A percentile compares a stretch with the other conserved stretches of the same genome.
phyloP scores from a whole-genome alignment of 2,329 filamentous ascomycete species.

The Verticillium isaacii region DNA sequence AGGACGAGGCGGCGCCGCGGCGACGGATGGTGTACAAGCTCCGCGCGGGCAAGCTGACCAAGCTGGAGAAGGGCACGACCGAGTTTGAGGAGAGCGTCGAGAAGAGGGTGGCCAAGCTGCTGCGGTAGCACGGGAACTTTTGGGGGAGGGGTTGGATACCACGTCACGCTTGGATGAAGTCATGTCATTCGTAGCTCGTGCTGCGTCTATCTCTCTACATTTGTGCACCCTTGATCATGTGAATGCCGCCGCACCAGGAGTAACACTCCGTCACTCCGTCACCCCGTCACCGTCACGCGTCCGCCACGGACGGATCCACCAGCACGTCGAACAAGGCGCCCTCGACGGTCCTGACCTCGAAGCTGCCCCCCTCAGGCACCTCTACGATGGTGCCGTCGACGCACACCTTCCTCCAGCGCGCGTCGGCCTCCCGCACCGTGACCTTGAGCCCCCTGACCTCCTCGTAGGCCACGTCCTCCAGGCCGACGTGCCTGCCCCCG shows the following conservation, averaged over 20 bases:
- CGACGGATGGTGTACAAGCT: constrained; percentile 57
- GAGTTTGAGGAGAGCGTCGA: constrained; percentile 62
- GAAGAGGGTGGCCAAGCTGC: constrained; percentile 47
- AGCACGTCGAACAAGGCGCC: constrained; percentile 38
- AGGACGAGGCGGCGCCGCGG: constrained; percentile 37
- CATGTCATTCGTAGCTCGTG: not conserved
- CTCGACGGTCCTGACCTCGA: constrained; percentile 55
- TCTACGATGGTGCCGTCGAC: constrained; percentile 87
- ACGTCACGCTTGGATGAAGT: not conserved
- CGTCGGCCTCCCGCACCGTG: constrained; percentile 61
- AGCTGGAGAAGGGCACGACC: constrained; percentile 55
- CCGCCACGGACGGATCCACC: constrained; percentile 22
- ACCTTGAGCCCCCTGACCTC: constrained; percentile 64
- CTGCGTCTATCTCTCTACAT: not conserved
- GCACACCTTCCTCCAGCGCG: constrained; percentile 78
- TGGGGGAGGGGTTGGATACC: no score
- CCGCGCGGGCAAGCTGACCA: constrained; percentile 49
- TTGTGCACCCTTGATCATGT: no score
- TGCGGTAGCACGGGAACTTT: constrained; percentile 13
- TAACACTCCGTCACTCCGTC: no score
- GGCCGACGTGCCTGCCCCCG: constrained; percentile 49
- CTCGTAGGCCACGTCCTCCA: constrained; percentile 65
- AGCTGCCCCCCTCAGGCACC: constrained; percentile 64
- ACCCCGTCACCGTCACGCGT: no score
- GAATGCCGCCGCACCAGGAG: no score